phyloP scores from a whole-genome alignment of 305 asterid genomes.

The Fraxinus velutina region DNA sequence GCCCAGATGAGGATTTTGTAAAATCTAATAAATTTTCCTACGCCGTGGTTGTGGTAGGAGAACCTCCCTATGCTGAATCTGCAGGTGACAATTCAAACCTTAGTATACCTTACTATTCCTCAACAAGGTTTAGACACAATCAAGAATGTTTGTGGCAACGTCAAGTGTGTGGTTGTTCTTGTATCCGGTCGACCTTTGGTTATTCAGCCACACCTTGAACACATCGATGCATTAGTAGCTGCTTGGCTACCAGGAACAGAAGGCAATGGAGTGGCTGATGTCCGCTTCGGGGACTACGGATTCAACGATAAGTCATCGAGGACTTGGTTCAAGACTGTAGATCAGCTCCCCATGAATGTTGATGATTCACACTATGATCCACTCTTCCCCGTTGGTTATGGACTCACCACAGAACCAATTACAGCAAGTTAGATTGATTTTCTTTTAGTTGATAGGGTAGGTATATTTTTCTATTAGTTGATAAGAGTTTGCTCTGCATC shows the following conservation, averaged over 20 bases:
- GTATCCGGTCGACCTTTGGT: constrained; percentile 56
- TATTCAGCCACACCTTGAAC: constrained; percentile 37
- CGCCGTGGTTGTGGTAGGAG: constrained; percentile 61
- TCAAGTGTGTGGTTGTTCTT: constrained; percentile 49
- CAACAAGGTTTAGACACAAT: constrained; percentile 35
- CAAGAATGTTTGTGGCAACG: constrained; percentile 32
- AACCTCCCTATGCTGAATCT: constrained; percentile 49
- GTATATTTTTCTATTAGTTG: not conserved
- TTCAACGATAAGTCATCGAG: constrained; percentile 55
- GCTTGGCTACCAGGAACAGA: constrained; percentile 74
- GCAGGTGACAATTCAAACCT: constrained; percentile 42
- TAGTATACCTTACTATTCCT: constrained; percentile 40
- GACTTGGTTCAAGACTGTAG: constrained; percentile 52
- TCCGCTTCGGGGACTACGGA: constrained; percentile 51
- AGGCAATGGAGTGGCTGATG: constrained; percentile 61
- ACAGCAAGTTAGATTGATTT: not conserved
- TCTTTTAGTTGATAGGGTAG: not conserved
- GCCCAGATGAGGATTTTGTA: constrained; percentile 29
- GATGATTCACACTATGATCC: constrained; percentile 63
- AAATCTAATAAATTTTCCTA: constrained; percentile 36
- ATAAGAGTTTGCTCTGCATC: not conserved
- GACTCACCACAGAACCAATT: constrained; percentile 39
- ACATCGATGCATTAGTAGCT: constrained; percentile 50
- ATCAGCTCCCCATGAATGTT: constrained; percentile 62
- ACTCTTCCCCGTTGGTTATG: constrained; percentile 54